Conservation (phyloP, 345 rosid species). For the Melastoma malabathricum region DNA sequence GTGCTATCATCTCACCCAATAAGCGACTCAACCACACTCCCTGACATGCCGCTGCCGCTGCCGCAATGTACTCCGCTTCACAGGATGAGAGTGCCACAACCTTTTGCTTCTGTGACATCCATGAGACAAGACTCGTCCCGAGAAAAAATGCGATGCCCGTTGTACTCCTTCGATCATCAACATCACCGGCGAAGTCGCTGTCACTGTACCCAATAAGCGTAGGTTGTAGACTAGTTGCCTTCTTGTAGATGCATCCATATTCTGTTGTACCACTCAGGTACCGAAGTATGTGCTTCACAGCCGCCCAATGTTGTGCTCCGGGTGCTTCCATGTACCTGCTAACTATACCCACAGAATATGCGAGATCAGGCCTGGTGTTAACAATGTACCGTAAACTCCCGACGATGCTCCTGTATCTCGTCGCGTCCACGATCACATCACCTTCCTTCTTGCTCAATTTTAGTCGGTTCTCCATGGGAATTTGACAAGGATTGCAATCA, state of each 20-base stretch:
- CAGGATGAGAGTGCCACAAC: too few species aligned
- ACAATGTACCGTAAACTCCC: not conserved
- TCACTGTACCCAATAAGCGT: too few species aligned
- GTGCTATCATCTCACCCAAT: too few species aligned
- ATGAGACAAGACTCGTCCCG: not conserved
- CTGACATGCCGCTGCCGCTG: too few species aligned
- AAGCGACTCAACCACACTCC: too few species aligned
- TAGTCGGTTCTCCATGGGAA: not conserved
- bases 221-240: too few species aligned
- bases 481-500: not conserved
- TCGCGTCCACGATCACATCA: not conserved
- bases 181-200: too few species aligned
- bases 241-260: not conserved
- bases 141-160: constrained; percentile 2
- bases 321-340: too few species aligned
- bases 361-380: too few species aligned
- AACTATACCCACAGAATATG: too few species aligned
- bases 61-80: too few species aligned
- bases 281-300: not conserved
- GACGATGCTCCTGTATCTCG: constrained; percentile 1
- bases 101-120: constrained; percentile 1
- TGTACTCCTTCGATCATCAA: constrained; percentile 2
- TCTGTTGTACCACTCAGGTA: not conserved
- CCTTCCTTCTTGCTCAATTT: not conserved
- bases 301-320: too few species aligned